Evolutionary conservation across 2,329 filamentous ascomycete genomes (phyloP).

Genomic region (Penicillium olsonii): DNA sequence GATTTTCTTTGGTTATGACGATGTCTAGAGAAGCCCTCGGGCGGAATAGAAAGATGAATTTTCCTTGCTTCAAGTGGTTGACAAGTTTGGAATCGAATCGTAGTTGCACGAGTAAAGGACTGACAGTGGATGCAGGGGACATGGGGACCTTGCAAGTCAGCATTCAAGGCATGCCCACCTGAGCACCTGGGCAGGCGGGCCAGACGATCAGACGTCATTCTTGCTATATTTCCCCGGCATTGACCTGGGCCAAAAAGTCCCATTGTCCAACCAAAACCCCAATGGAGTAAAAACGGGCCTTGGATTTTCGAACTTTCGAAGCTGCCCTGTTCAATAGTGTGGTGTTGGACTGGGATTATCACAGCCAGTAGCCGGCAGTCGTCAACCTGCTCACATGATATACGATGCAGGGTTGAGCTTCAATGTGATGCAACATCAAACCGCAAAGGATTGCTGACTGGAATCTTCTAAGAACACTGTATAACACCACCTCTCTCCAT

Average conservation of each 20-base stretch:
- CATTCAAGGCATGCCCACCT: too few relatives aligned
- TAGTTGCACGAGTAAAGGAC: not conserved
- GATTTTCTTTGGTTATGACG: constrained; percentile 15
- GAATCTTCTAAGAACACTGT: not conserved
- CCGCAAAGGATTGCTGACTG: not conserved
- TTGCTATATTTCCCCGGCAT: too few relatives aligned
- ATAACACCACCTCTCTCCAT: not conserved
- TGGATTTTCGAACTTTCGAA: not conserved
- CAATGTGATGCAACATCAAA: not conserved
- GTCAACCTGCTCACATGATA: not conserved
- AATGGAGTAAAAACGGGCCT: not conserved
- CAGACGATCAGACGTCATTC: too few relatives aligned
- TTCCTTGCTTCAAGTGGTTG: not conserved
- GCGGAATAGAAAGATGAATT: constrained; percentile 19
- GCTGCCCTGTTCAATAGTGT: not conserved
- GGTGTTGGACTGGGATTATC: not conserved
- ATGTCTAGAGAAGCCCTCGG: constrained; percentile 23
- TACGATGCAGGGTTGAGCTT: not conserved
- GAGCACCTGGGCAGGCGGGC: too few relatives aligned
- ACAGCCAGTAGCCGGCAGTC: not conserved
- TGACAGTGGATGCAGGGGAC: not conserved
- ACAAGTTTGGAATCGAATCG: not conserved
- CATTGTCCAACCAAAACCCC: not conserved
- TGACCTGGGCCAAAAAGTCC: not conserved
- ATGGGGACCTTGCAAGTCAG: constrained; percentile 14